phyloP scores from a whole-genome alignment of 768 basidiomycete genomes.

The Tylopilus rubrobrunneus region DNA sequence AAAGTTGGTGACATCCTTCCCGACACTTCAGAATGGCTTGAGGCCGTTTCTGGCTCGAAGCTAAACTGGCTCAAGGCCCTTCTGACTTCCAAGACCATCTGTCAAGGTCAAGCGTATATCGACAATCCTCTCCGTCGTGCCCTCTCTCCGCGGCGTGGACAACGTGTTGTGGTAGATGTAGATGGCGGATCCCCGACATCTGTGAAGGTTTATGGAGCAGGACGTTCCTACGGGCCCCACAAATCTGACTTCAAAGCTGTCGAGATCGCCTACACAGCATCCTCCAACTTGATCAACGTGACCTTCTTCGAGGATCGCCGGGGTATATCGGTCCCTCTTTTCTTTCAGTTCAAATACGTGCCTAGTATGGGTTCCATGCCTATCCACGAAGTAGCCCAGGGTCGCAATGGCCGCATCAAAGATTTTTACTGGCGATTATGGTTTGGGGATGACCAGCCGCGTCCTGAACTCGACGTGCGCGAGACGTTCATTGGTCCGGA shows the following conservation, averaged over 20 bases:
- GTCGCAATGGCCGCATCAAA: slow-evolving; percentile 88
- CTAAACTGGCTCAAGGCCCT: slow-evolving; percentile 87
- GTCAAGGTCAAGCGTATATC: slow-evolving; percentile 82
- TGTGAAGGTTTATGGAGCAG: slow-evolving; percentile 69
- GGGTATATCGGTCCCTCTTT: slow-evolving; percentile 72
- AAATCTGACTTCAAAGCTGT: slow-evolving; percentile 77
- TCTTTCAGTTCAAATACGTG: slow-evolving; percentile 79
- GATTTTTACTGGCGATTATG: slow-evolving; percentile 98
- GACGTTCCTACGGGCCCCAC: slow-evolving; percentile 75
- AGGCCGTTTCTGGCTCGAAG: slow-evolving; percentile 75
- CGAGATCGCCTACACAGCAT: slow-evolving; percentile 57
- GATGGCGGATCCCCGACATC: slow-evolving; percentile 48
- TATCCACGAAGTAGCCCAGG: slow-evolving; percentile 84
- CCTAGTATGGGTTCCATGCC: slow-evolving; percentile 87
- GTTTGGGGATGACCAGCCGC: slow-evolving; percentile 81
- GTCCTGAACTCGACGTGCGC: slow-evolving; percentile 76
- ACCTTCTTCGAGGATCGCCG: slow-evolving; percentile 82
- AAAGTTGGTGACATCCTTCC: slow-evolving; percentile 55
- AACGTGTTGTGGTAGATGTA: slow-evolving; percentile 66
- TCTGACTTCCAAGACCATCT: slow-evolving; percentile 73
- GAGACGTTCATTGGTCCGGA: slow-evolving; percentile 86
- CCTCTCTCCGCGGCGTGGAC: slow-evolving; percentile 75
- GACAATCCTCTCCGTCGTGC: slow-evolving; percentile 87
- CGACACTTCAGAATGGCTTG: slow-evolving; percentile 70
- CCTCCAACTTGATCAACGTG: slow-evolving; percentile 58